Evolutionary conservation across 1,284 basidiomycete species (phyloP).

Genomic region (Apiotrichum akiyoshidainum): DNA sequence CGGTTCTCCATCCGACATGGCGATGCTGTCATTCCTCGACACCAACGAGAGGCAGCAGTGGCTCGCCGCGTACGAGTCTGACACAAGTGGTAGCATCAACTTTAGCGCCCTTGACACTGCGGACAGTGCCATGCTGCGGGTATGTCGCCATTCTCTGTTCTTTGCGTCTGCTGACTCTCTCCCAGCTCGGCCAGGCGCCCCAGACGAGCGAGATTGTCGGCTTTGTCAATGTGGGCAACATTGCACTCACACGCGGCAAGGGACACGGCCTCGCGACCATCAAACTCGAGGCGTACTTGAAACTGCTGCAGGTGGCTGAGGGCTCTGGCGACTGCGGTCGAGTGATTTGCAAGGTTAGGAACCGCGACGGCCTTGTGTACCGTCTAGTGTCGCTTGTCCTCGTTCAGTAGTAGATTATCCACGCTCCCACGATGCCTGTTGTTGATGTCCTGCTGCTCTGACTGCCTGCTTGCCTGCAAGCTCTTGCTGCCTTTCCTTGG

Average conservation of each 20-base stretch:
- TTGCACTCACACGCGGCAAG: constrained; percentile 68
- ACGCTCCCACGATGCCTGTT: no score
- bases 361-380: constrained; percentile 52
- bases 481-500: no score
- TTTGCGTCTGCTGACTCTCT: background rate
- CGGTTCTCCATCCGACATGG: constrained; percentile 71
- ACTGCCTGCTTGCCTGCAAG: no score
- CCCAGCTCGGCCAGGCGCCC: constrained; percentile 55
- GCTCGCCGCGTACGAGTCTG: constrained; percentile 51
- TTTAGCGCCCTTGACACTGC: constrained; percentile 28
- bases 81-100: constrained; percentile 5
- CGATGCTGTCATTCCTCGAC: constrained; percentile 62
- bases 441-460: no score
- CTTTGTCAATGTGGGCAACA: constrained; percentile 74
- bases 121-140: constrained; percentile 53
- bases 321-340: constrained; percentile 36
- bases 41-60: constrained; percentile 56
- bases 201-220: constrained; percentile 61
- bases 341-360: constrained; percentile 52
- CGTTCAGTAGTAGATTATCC: constrained; percentile 1
- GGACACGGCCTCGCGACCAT: constrained; percentile 72
- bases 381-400: constrained; percentile 46
- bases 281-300: constrained; percentile 58
- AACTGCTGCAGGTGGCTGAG: constrained; percentile 52
- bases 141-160: constrained; percentile 32